Evolutionary conservation across 106 monocot species (phyloP).

Genomic region (Ottelia alismoides): DNA sequence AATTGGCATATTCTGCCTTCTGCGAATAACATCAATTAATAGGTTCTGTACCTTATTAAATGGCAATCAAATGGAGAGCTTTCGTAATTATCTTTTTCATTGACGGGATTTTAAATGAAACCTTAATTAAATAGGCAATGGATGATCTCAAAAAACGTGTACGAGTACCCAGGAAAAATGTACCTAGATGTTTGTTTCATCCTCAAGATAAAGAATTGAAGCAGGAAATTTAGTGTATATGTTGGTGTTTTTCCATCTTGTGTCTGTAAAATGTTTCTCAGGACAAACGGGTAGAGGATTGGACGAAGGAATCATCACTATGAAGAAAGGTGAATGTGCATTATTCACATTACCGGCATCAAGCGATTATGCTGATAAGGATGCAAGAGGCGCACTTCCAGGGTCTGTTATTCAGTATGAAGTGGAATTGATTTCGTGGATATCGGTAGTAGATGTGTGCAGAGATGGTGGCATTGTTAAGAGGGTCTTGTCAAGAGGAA

Average conservation of each 20-base stretch:
- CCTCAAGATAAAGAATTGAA: too few species aligned
- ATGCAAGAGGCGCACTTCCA: slow-evolving; percentile 10
- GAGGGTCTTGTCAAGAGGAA: slow-evolving; percentile 32
- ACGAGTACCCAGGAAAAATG: too few species aligned
- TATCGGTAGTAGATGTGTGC: slow-evolving; percentile 41
- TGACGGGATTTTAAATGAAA: too few species aligned
- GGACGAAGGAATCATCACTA: slow-evolving; percentile 40
- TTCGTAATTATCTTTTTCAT: too few species aligned
- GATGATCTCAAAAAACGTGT: too few species aligned
- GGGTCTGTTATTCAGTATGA: slow-evolving; percentile 33
- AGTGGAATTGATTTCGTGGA: slow-evolving; percentile 51
- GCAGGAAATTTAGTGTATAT: not conserved
- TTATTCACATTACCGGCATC: slow-evolving; percentile 31
- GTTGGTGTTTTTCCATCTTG: not conserved
- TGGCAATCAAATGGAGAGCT: too few species aligned
- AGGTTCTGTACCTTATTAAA: too few species aligned
- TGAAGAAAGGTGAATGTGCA: slow-evolving; percentile 48
- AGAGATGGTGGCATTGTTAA: slow-evolving; percentile 60
- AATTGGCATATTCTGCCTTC: too few species aligned
- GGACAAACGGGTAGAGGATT: slow-evolving; percentile 29
- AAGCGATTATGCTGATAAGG: slow-evolving; percentile 10
- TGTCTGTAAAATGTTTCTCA: slow-evolving; percentile 2
- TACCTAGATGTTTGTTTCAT: too few species aligned
- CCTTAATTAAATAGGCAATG: too few species aligned
- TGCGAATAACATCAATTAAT: too few species aligned